Percentiles rank a stretch among this genome's conserved stretches.
These are phyloP conservation scores for Metarhizium guizhouense DNA, from an alignment of 2,329 filamentous ascomycete genomes.

Conservation along the genomic window DNA sequence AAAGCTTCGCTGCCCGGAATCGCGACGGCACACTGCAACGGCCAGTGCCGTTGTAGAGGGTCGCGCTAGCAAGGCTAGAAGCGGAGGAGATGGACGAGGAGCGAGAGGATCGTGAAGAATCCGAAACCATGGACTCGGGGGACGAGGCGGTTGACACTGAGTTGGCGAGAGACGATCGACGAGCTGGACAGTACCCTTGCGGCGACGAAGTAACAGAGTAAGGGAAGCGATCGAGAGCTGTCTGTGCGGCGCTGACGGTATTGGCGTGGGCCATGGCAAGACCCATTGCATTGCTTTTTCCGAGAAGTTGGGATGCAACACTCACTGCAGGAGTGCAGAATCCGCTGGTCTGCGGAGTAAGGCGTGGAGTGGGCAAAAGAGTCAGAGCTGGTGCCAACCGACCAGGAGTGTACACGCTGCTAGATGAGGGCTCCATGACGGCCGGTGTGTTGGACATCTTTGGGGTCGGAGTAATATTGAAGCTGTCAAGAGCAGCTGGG, in stretches of 20 bases:
- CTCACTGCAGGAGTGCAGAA: conserved; percentile 53
- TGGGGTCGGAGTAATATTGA: conserved; percentile 31
- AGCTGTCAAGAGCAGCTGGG: conserved; percentile 26
- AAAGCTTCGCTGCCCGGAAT: conserved; percentile 51
- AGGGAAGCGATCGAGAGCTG: conserved; percentile 42
- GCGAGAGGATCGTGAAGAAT: conserved; percentile 51
- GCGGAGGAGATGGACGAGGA: conserved; percentile 57
- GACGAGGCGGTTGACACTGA: conserved; percentile 55
- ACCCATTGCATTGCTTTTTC: conserved; percentile 48
- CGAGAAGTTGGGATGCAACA: conserved; percentile 40
- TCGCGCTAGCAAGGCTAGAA: conserved; percentile 53
- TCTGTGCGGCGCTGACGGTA: conserved; percentile 35
- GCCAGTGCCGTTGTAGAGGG: conserved; percentile 32
- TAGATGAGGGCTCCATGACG: conserved; percentile 39
- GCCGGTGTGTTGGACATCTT: conserved; percentile 31
- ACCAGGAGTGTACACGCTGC: conserved; percentile 33
- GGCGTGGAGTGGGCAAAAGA: conserved; percentile 48
- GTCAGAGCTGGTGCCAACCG: conserved; percentile 44
- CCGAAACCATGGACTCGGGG: conserved; percentile 59
- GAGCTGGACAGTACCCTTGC: conserved; percentile 36
- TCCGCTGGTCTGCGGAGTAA: conserved; percentile 47
- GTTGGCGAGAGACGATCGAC: conserved; percentile 54
- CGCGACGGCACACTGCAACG: conserved; percentile 50
- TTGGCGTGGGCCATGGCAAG: conserved; percentile 50
- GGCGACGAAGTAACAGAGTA: conserved; percentile 41